Percentiles rank a stretch among this genome's conserved stretches.
phyloP scores from a whole-genome alignment of 2,329 filamentous ascomycete genomes.

The Epichloe hybrida region DNA sequence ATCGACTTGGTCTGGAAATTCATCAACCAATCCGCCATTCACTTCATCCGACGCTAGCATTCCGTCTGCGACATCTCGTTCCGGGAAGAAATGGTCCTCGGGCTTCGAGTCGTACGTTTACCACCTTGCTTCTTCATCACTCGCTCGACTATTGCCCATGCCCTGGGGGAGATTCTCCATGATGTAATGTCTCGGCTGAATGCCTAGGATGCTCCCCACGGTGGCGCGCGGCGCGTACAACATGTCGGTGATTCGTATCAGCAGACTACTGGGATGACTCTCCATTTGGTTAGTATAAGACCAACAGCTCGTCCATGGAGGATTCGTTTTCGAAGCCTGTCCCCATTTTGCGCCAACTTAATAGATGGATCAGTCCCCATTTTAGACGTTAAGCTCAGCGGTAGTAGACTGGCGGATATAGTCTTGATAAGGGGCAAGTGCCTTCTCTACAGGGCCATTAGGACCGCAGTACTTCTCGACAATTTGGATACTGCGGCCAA shows the following conservation, averaged over 20 bases:
- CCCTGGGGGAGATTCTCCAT: constrained; percentile 66
- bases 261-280: constrained; percentile 42
- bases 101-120: constrained; percentile 66
- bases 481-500: constrained; percentile 30
- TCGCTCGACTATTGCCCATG: constrained; percentile 27
- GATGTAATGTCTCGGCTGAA: constrained; percentile 55
- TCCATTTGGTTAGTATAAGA: constrained; percentile 54
- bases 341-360: constrained; percentile 13
- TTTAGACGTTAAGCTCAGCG: constrained; percentile 4
- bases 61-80: too few species aligned
- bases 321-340: constrained; percentile 47
- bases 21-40: too few species aligned
- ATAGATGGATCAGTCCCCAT: too few species aligned
- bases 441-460: constrained; percentile 25
- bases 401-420: constrained; percentile 15
- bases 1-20: too few species aligned
- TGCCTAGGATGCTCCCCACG: constrained; percentile 44
- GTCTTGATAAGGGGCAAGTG: constrained; percentile 22
- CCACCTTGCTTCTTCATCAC: constrained; percentile 33
- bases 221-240: constrained; percentile 41
- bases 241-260: constrained; percentile 61
- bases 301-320: constrained; percentile 52
- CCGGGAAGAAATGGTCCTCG: constrained; percentile 45
- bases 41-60: too few species aligned
- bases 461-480: constrained; percentile 31